Base-by-base conservation (phyloP, 1,139 yeast genomes). In the Nadsonia starkeyi-henricii region DNA sequence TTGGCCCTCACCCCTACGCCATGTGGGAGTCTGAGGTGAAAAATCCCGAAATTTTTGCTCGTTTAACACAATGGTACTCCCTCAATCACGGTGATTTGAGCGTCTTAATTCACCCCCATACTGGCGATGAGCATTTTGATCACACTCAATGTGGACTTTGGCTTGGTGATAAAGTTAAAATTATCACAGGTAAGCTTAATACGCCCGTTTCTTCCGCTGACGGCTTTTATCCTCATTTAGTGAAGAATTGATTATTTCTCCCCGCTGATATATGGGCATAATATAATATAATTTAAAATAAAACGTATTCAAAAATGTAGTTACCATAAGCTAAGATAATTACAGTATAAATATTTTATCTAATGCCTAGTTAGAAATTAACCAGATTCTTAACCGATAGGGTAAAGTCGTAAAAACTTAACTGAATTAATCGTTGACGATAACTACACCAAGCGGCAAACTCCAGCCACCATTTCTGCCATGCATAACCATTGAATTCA, bases 1-100 rank as follows among this genome's bases (percentile, higher is more conserved):
- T 78, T 45, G 83, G 83, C 0, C 82, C 82, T 0, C 82, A 78
- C 54, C 78, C 81, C 0, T 60, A 56, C 46, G 69, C 65, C 3
- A 68, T 68, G 72, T 69, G 67, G 57, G 72, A 68, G 50, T 53
- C 60, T 20, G 72, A 68, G 51, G 66, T 69, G 44, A 55, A 58
- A 41, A 60, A 59, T 8, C 65, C 68, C 1, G 65, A 59, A 17
- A 51, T 62, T 2, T 68, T 64, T 52, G 54, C 67, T 2, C 58
- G 57, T 45, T 37, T 68, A 41, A 62, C 68, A 20, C 65, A 65
- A 12, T 63, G 66, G 64, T 50, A 45, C 42, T 49, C 47, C 9
- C 30, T 28, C 15, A 66, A 75, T 57, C 81, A 77, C 55, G 79
- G 78, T 1, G 57, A 60, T 5, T 65, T 77, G 48, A 69, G 75